phyloP scores from a whole-genome alignment of 1,139 yeast species.

The Yamadazyma mexicana region DNA sequence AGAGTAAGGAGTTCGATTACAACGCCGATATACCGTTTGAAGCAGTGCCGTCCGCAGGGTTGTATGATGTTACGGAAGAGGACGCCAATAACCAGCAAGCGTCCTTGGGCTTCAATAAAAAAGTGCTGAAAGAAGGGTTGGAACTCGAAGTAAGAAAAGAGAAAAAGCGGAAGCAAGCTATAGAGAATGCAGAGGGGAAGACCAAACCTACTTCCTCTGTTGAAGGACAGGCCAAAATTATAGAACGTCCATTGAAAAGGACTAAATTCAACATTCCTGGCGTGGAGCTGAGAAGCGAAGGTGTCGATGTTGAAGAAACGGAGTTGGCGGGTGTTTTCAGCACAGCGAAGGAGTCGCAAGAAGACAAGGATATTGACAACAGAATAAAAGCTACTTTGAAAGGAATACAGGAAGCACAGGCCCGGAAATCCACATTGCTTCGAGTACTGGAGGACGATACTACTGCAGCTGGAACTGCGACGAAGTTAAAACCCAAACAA shows the following conservation, averaged over 20 bases:
- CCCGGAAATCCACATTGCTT: constrained; percentile 18
- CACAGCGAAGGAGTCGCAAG: background rate
- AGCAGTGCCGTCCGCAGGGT: constrained; percentile 66
- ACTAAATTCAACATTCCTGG: constrained; percentile 54
- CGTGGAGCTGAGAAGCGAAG: constrained; percentile 1
- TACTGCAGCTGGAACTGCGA: background rate
- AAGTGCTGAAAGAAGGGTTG: constrained; percentile 50
- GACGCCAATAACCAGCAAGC: constrained; percentile 36
- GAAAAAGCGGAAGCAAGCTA: constrained; percentile 20
- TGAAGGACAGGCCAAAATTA: constrained; percentile 37
- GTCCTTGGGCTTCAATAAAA: constrained; percentile 42
- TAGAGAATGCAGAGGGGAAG: constrained; percentile 16
- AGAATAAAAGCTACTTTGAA: constrained; percentile 28
- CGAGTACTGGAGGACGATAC: constrained; percentile 5
- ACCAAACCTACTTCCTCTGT: constrained; percentile 14
- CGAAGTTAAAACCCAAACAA: constrained; percentile 12
- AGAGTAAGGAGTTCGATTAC: constrained; percentile 68
- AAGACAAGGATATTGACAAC: constrained; percentile 26
- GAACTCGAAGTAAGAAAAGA: constrained; percentile 38
- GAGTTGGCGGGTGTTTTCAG: constrained; percentile 15
- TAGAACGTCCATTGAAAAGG: constrained; percentile 38
- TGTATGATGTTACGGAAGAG: constrained; percentile 70
- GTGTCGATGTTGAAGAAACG: constrained; percentile 3
- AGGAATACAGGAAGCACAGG: constrained; percentile 20
- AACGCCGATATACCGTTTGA: constrained; percentile 84